A percentile compares a stretch with the other conserved stretches of the same genome.
phyloP scores from a whole-genome alignment of 441 rosid genomes.

The Melastoma candidum region DNA sequence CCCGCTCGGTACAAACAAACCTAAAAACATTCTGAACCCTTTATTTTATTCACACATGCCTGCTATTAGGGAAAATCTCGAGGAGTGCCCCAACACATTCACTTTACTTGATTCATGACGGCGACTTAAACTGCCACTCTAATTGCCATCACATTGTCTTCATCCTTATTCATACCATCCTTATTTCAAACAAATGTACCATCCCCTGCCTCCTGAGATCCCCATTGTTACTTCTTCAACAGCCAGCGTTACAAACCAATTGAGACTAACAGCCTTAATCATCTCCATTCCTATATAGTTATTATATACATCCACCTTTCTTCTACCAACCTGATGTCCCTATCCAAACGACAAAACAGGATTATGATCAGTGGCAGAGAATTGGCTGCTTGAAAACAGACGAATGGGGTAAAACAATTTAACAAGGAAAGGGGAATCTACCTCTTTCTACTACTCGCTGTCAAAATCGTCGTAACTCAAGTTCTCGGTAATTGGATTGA shows the following conservation, averaged over 20 bases:
- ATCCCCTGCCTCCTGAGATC: background rate
- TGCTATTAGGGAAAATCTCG: too few species aligned
- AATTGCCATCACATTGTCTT: too few species aligned
- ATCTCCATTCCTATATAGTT: conserved; percentile 15
- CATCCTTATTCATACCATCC: too few species aligned
- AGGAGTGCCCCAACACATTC: too few species aligned
- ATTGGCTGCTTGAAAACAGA: background rate
- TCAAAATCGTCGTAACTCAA: conserved; percentile 69
- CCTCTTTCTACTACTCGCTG: conserved; percentile 37
- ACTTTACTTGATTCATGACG: too few species aligned
- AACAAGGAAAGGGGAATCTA: background rate
- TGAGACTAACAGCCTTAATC: conserved; percentile 7
- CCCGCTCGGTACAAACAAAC: too few species aligned
- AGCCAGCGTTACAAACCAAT: conserved; percentile 24
- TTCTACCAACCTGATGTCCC: conserved; percentile 18
- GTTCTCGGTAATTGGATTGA: conserved; percentile 85
- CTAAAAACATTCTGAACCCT: too few species aligned
- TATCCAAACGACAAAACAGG: conserved; percentile 7
- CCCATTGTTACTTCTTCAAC: conserved; percentile 8
- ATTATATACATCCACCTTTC: conserved; percentile 25
- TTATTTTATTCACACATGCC: too few species aligned
- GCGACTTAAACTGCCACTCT: too few species aligned
- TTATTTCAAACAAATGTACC: too few species aligned
- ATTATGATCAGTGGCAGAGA: background rate
- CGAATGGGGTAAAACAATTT: background rate